Base-by-base conservation (phyloP, 768 basidiomycete genomes). In the Russula lepida region DNA sequence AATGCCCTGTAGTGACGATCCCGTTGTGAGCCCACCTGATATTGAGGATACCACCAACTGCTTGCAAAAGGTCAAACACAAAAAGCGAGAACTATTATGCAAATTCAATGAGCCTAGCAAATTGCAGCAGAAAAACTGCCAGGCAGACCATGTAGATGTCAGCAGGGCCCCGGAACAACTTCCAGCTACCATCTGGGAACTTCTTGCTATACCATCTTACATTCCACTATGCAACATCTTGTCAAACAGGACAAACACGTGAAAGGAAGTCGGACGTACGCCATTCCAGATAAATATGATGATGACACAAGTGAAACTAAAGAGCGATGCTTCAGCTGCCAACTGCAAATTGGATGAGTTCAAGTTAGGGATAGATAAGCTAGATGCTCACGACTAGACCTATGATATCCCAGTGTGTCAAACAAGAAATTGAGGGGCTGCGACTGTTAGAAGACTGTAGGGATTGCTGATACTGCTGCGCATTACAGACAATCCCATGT, bases 141-240 rank as follows among this genome's bases (percentile, higher is more conserved):
- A 30, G 5, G 53, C 68, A 47, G 32, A 76, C 77, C 72, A 79
- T 75, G 51, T 78, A 73, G 6, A 76, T 66, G 62, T 79, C 77
- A 54, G 75, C 69, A 6, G 77, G 76, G 43, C 69, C 67, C 55
- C 67, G 69, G 21, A 78, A 66, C 8, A 76, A 63, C 25, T 41
- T 43, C 63, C 65, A 64, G 5, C 32, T 46, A 7, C 51, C 55
- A 11, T 28, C 8, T 13, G 54, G 48, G 11, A 48, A 25, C 2
- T 12, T 25, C 39, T 13, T 59, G 15, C 21, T 47, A 46, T 66
- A 58, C 33, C 58, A 59, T 7, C 32, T 28, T 9, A 54, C 7
- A 27, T 66, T 66, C 47, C 63, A 23, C 65, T 66, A 21, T n/a
- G 25, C 8, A 28, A n/a, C 3, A 30, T 39, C 13, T 27, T 23